A percentile compares a stretch with the other conserved stretches of the same genome.
Evolutionary conservation across 768 basidiomycete species (phyloP).

Genomic region (Leccinum subtestaceum): DNA sequence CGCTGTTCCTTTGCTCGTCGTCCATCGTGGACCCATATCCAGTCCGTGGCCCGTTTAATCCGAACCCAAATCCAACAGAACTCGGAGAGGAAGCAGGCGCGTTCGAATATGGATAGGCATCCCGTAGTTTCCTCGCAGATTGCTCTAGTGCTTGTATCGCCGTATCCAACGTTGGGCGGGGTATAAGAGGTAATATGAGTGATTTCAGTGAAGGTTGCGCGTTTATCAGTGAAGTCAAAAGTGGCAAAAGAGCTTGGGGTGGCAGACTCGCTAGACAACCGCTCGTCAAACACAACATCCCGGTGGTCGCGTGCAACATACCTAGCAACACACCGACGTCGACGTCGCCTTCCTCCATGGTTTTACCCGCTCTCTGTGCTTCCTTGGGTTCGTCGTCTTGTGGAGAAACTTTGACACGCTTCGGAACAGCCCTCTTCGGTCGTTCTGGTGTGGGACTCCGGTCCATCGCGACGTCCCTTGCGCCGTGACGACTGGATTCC

Average conservation of each 20-base stretch:
- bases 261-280: slow-evolving; percentile 67
- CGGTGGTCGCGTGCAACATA: slow-evolving; percentile 27
- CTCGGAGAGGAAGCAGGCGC: slow-evolving; percentile 34
- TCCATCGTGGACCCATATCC: slow-evolving; percentile 34
- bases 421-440: slow-evolving; percentile 64
- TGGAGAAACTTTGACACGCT: slow-evolving; percentile 45
- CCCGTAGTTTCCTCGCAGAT: slow-evolving; percentile 70
- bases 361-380: slow-evolving; percentile 52
- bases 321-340: slow-evolving; percentile 80
- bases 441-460: slow-evolving; percentile 82
- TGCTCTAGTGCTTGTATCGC: slow-evolving; percentile 66
- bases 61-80: slow-evolving; percentile 34
- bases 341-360: slow-evolving; percentile 43
- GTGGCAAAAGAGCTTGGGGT: slow-evolving; percentile 68
- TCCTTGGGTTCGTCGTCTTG: slow-evolving; percentile 37
- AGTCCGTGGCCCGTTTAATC: slow-evolving; percentile 19
- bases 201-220: slow-evolving; percentile 71
- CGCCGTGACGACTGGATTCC: slow-evolving; percentile 35
- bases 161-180: slow-evolving; percentile 77
- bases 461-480: slow-evolving; percentile 74
- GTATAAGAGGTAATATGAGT: slow-evolving; percentile 71
- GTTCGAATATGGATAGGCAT: slow-evolving; percentile 82
- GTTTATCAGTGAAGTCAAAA: slow-evolving; percentile 66
- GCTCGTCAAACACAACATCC: slow-evolving; percentile 8
- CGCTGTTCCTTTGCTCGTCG: slow-evolving; percentile 25